Base-by-base conservation (phyloP, 2,329 filamentous ascomycete species). In the Fusarium aywerte region DNA sequence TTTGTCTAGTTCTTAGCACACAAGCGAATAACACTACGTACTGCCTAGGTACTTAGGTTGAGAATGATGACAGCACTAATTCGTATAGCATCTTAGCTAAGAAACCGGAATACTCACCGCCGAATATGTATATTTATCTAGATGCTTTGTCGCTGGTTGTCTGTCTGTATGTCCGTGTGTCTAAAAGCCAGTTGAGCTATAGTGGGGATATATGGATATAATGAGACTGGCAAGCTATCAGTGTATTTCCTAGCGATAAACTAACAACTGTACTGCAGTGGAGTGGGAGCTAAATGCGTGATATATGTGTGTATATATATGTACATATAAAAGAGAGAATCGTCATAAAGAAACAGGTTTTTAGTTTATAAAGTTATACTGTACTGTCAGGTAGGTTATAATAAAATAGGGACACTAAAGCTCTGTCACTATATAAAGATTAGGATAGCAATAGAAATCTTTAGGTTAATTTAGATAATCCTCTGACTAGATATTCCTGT, bases 201-300 rank as follows among this genome's bases (percentile, higher is more conserved):
- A 32, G 61, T 64, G 59, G 59, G 58, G 58, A 42, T 31, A 32
- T 18, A 32, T 18, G 45, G 23, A 9, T 20, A 36, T 50, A 33
- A 44, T n/a, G 20, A 31, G 35, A 16, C 21, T 48, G 12, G 7
- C 40, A 48, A 48, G 21, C 32, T 31, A 31, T 44, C 40, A n/a
- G 7, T 11, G 12, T 16, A 27, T 50, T 39, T 31, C 18, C 12
- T 38, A 15, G 18, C 23, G 10, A 31, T 31, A 18, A 38, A n/a
- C 33, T 49, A 35, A n/a, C 33, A 38, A 35, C n/a, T 45, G 36
- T 23, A 16, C 38, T 53, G 20, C 21, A 27, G 9, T 12, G 21
- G 32, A 56, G 15, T 31, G 12, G 21, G 21, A 42, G 35, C 6
- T 20, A 23, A 35, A 16, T 29, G 29, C 33, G 15, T 31, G 4